phyloP scores from a whole-genome alignment of 2,329 filamentous ascomycete genomes.

The Penicillium sp. region DNA sequence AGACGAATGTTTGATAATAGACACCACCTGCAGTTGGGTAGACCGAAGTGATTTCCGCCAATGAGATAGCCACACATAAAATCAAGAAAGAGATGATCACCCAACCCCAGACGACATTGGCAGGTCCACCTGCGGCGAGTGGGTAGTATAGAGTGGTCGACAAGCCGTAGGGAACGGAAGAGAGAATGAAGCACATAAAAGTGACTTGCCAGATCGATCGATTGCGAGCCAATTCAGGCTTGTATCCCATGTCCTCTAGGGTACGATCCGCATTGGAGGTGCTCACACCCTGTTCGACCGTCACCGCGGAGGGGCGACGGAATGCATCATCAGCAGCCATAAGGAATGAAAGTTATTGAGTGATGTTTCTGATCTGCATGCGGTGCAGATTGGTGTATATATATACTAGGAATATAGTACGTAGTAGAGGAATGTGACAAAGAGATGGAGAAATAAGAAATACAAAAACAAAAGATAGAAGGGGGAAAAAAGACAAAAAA shows the following conservation, averaged over 20 bases:
- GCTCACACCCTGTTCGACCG: constrained; percentile 11
- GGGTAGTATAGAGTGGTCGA: constrained; percentile 65
- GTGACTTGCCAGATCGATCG: constrained; percentile 42
- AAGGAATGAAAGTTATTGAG: background rate
- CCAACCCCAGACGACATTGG: constrained; percentile 71
- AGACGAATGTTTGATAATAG: constrained; percentile 68
- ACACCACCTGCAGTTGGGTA: constrained; percentile 66
- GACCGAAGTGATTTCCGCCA: constrained; percentile 67
- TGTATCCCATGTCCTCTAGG: constrained; percentile 56
- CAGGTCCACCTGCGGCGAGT: constrained; percentile 65
- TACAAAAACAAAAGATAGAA: background rate
- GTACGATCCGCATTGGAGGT: constrained; percentile 20
- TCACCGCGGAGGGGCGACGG: constrained; percentile 17
- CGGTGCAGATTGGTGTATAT: background rate
- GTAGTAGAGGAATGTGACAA: background rate
- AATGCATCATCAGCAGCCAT: constrained; percentile 13
- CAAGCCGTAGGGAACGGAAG: constrained; percentile 66
- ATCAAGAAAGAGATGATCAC: constrained; percentile 62
- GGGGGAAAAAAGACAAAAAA: background rate
- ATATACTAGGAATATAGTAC: background rate
- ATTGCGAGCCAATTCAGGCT: constrained; percentile 60
- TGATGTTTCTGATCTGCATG: background rate
- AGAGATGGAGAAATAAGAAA: background rate
- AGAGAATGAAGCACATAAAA: constrained; percentile 59
- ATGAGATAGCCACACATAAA: constrained; percentile 60